Conservation (phyloP, 257 asterid genomes). For the Fraxinus cuspidata region DNA sequence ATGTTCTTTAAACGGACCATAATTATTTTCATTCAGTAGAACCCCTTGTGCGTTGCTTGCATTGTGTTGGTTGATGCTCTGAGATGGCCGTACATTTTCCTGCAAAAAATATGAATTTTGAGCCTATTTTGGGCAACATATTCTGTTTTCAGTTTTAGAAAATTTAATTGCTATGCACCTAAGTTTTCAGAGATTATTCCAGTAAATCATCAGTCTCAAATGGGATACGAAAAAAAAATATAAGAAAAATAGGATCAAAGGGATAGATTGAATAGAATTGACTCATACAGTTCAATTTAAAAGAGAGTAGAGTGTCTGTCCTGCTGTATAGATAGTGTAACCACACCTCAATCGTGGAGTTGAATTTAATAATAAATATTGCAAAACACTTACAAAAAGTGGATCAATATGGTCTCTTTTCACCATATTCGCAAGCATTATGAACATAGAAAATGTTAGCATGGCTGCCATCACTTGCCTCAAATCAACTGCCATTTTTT, state of each 20-base stretch:
- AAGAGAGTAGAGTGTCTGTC: background rate
- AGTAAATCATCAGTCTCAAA: too few species aligned
- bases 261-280: background rate
- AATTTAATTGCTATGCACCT: too few species aligned
- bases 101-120: slow-evolving; percentile 6
- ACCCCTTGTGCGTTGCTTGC: slow-evolving; percentile 27
- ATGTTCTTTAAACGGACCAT: slow-evolving; percentile 35
- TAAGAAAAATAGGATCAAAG: background rate
- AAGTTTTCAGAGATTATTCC: too few species aligned
- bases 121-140: too few species aligned
- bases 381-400: slow-evolving; percentile 34
- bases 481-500: slow-evolving; percentile 44
- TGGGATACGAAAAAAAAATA: background rate
- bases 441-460: slow-evolving; percentile 65
- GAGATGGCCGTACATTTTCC: slow-evolving; percentile 34
- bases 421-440: slow-evolving; percentile 53
- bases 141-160: too few species aligned
- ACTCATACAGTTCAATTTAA: background rate
- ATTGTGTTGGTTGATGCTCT: slow-evolving; percentile 24
- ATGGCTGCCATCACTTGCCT: slow-evolving; percentile 58
- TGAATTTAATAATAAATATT: background rate
- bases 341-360: background rate
- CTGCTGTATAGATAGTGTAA: background rate
- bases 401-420: slow-evolving; percentile 64
- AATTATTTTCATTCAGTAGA: slow-evolving; percentile 20